Conservation (phyloP, 2,329 filamentous ascomycete genomes). For the Ceratocystis albifundus region DNA sequence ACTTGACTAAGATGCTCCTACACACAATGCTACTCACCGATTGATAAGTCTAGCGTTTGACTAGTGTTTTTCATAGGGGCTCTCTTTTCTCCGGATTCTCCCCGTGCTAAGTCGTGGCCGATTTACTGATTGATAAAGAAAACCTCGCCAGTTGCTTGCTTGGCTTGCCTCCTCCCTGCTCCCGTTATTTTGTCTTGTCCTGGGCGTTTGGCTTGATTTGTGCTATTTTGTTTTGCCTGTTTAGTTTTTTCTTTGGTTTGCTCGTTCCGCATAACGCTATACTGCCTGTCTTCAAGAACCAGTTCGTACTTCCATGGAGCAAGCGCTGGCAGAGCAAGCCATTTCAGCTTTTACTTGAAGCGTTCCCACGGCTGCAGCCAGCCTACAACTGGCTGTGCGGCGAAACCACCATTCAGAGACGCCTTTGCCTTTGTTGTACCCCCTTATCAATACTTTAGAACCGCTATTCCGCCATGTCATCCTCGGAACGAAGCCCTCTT, state of each 20-base stretch:
- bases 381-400: not conserved
- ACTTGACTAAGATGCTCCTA: not conserved
- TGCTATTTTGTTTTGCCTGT: not conserved
- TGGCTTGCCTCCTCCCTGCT: not conserved
- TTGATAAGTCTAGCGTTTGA: not conserved
- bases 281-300: not conserved
- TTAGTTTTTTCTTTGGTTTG: not conserved
- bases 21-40: not conserved
- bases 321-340: not conserved
- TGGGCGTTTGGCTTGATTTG: not conserved
- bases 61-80: not conserved
- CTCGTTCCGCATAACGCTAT: not conserved
- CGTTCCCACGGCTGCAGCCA: not conserved
- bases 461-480: not conserved
- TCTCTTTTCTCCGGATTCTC: not conserved
- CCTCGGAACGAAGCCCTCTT: not conserved
- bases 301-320: not conserved
- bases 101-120: not conserved
- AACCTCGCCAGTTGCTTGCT: not conserved
- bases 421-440: not conserved
- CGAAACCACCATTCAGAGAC: not conserved
- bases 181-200: not conserved
- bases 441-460: not conserved
- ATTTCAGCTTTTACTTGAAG: not conserved
- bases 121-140: not conserved